These are phyloP conservation scores for Pleodorina starrii DNA, from an alignment of 139 green algal species.

Conservation along the genomic window DNA sequence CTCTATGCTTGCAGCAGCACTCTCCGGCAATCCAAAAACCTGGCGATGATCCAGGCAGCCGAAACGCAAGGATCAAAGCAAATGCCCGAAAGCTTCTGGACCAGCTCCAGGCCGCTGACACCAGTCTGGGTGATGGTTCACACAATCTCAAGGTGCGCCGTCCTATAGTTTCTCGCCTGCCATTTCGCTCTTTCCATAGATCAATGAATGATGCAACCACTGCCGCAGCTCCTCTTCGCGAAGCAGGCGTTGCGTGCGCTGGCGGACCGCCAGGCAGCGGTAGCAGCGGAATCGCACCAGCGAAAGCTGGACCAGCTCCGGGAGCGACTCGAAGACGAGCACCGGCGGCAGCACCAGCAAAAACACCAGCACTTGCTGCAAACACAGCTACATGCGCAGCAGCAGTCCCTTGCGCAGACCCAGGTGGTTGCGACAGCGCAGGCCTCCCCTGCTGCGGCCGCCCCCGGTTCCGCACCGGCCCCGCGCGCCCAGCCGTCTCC, in stretches of 20 bases:
- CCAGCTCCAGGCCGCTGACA: slow-evolving; percentile 27
- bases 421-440: not conserved
- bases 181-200: not conserved
- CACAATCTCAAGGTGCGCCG: slow-evolving; percentile 30
- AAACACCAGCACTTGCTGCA: not conserved
- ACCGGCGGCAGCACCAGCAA: not conserved
- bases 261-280: slow-evolving; percentile 15
- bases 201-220: not conserved
- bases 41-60: not conserved
- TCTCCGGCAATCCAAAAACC: not conserved
- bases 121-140: slow-evolving; percentile 9
- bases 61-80: slow-evolving; percentile 40
- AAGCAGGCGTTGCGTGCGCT: slow-evolving; percentile 19
- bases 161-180: not conserved
- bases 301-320: not conserved
- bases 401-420: not conserved
- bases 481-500: not conserved
- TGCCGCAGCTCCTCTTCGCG: slow-evolving; percentile 13
- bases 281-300: slow-evolving; percentile 18
- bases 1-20: slow-evolving; percentile 17
- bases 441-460: not conserved
- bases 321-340: slow-evolving; percentile 9
- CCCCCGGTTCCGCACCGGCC: not conserved
- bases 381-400: not conserved
- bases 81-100: slow-evolving; percentile 37